Evolutionary conservation across 345 rosid species (phyloP).

Genomic region (Adansonia digitata): DNA sequence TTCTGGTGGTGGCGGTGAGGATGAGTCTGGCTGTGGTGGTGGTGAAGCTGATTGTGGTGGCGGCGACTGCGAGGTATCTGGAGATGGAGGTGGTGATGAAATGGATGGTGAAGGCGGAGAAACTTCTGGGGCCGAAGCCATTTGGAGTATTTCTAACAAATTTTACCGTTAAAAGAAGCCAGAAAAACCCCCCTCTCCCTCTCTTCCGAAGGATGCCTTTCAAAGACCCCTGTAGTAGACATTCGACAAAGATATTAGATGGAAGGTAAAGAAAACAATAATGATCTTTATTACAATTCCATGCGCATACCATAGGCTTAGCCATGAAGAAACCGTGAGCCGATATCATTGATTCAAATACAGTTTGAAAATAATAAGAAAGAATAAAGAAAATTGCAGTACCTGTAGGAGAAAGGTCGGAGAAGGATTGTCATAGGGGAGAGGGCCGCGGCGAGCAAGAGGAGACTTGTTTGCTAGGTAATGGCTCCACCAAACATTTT

Average conservation of each 20-base stretch:
- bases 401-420: conserved; percentile 24
- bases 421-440: conserved; percentile 21
- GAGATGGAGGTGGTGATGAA: not conserved
- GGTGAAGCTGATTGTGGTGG: conserved; percentile 27
- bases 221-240: conserved; percentile 1
- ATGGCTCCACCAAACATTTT: not conserved
- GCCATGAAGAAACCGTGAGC: not conserved
- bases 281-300: not conserved
- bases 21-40: conserved; percentile 22
- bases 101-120: not conserved
- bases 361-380: not conserved
- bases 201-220: conserved; percentile 16
- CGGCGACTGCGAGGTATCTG: not conserved
- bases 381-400: not conserved
- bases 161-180: not conserved
- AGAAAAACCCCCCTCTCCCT: conserved; percentile 19
- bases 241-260: not conserved
- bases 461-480: not conserved
- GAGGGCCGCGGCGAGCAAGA: conserved; percentile 13
- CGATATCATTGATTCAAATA: not conserved
- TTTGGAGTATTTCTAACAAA: conserved; percentile 10
- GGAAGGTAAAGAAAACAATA: not conserved
- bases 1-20: conserved; percentile 27
- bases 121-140: conserved; percentile 15
- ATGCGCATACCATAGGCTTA: not conserved